A percentile compares a stretch with the other conserved stretches of the same genome.
Conservation (phyloP, 2,329 filamentous ascomycete genomes). For the Fusarium verrucosum region DNA sequence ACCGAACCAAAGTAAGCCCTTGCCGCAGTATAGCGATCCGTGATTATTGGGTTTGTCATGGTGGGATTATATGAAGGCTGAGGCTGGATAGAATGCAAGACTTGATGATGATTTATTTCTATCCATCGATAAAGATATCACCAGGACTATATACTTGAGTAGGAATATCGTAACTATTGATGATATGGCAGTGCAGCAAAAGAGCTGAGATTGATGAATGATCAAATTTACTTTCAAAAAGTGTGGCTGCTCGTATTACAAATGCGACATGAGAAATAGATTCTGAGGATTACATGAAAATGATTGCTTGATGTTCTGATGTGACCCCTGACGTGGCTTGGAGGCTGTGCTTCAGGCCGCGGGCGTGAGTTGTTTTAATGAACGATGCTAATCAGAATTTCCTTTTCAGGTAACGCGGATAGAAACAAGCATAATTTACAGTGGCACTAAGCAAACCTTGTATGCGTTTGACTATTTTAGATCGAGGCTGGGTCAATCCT, state of each 20-base stretch:
- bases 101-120: rapidly evolving
- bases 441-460: neutral
- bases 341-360: neutral
- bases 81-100: rapidly evolving
- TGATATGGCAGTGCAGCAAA: neutral
- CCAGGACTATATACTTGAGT: neutral
- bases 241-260: neutral
- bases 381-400: neutral
- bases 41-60: neutral
- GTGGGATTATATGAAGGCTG: rapidly evolving
- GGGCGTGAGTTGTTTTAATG: neutral
- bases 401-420: neutral
- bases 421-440: constrained; percentile 1
- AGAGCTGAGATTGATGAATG: neutral
- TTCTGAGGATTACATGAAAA: too few relatives aligned
- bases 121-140: rapidly evolving
- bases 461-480: too few relatives aligned
- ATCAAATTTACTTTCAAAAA: neutral
- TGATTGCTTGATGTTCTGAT: neutral
- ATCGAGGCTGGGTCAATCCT: too few relatives aligned
- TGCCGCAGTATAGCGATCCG: neutral
- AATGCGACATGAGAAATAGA: rapidly evolving
- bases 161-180: neutral
- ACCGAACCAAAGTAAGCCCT: neutral
- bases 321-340: neutral